Percentiles rank a stretch among this genome's conserved stretches.
phyloP scores from a whole-genome alignment of 2,329 filamentous ascomycete genomes.

The Aspergillus tubingensis region DNA sequence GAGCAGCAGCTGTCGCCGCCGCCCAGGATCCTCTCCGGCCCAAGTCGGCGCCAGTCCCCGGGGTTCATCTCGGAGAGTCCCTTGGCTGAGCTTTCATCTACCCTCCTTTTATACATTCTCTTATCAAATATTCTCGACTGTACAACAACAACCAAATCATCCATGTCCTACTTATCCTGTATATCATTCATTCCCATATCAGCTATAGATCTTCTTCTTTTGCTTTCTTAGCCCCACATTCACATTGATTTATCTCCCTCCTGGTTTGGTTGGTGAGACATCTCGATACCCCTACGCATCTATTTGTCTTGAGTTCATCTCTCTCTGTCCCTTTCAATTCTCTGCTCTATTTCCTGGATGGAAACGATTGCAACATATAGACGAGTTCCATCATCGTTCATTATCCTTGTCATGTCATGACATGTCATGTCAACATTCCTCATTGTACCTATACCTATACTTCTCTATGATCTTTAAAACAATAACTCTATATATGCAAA shows the following conservation, averaged over 20 bases:
- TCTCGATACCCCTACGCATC: not conserved
- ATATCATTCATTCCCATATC: not conserved
- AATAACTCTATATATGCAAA: conserved; percentile 8
- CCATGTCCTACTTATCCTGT: not conserved
- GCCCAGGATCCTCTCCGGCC: not conserved
- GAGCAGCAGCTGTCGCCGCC: conserved; percentile 5
- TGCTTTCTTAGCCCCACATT: not conserved
- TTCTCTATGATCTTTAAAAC: not conserved
- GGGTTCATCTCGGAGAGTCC: conserved; percentile 32
- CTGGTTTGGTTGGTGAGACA: not conserved
- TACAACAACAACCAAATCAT: not conserved
- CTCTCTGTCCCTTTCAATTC: not conserved
- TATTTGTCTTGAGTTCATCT: too few species aligned
- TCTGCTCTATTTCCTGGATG: not conserved
- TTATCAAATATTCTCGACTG: not conserved
- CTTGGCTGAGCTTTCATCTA: conserved; percentile 27
- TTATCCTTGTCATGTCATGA: not conserved
- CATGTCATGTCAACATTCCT: not conserved
- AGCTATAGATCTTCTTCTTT: not conserved
- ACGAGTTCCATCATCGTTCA: conserved; percentile 7
- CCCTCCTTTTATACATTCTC: not conserved
- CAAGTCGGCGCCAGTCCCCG: conserved; percentile 14
- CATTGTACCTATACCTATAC: not conserved
- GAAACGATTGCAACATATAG: not conserved
- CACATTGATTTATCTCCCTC: not conserved